A percentile compares a stretch with the other conserved stretches of the same genome.
Conservation (phyloP, 163 green algal genomes). For the Scenedesmus sp. region DNA sequence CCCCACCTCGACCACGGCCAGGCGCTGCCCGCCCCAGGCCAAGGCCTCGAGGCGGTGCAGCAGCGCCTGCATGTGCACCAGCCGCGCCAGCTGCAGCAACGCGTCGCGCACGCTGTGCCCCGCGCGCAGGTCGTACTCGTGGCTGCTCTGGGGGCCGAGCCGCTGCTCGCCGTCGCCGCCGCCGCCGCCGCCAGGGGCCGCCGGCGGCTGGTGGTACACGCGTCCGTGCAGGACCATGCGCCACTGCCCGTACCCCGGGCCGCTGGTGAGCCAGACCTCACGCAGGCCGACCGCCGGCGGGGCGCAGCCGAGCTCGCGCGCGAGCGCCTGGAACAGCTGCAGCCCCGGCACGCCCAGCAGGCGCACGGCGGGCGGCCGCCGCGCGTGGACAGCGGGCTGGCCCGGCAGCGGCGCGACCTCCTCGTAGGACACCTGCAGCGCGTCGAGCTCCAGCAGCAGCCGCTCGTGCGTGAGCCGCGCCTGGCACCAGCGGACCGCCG, state of each 20-base stretch:
- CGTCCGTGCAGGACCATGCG: conserved; percentile 14
- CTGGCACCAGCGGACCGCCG: too few species aligned
- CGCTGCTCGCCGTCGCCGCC: background rate
- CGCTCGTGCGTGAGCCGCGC: too few species aligned
- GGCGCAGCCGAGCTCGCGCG: background rate
- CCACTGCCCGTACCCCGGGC: conserved; percentile 24
- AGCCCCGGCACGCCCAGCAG: conserved; percentile 17
- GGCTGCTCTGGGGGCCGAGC: conserved; percentile 5
- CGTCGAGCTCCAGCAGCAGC: too few species aligned
- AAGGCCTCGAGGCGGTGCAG: conserved; percentile 28
- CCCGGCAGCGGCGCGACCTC: conserved; percentile 25
- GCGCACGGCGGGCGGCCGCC: background rate
- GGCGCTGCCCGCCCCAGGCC: conserved; percentile 1
- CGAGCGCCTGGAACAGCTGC: conserved; percentile 4
- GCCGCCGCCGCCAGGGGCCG: background rate
- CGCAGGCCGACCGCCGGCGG: conserved; percentile 9
- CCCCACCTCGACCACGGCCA: background rate
- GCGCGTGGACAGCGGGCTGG: background rate
- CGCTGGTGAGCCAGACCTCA: conserved; percentile 22
- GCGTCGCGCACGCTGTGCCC: conserved; percentile 22
- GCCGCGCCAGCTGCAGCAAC: conserved; percentile 6
- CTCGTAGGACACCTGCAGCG: conserved; percentile 13
- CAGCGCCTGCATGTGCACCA: conserved; percentile 41
- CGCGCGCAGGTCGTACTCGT: background rate
- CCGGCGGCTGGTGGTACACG: conserved; percentile 22